phyloP scores from a whole-genome alignment of 1,284 basidiomycete species.

The Mycena sp. region DNA sequence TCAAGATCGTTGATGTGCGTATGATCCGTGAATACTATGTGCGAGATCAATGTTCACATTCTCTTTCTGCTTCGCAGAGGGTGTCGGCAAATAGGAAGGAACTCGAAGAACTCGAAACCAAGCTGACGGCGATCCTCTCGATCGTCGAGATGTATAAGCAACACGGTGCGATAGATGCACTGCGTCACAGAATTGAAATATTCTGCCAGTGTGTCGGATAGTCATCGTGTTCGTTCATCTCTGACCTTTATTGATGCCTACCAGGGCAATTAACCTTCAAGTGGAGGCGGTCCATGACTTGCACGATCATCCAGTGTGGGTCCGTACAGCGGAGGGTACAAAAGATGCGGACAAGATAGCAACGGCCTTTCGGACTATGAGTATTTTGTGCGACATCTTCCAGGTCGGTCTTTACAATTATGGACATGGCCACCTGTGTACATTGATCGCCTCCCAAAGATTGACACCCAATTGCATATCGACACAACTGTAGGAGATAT shows the following conservation, averaged over 20 bases:
- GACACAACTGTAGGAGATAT: neutral
- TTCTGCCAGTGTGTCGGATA: neutral
- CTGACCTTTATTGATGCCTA: neutral
- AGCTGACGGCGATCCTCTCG: neutral
- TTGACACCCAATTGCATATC: neutral
- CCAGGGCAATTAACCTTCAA: neutral
- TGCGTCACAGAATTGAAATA: neutral
- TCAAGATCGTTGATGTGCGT: slow-evolving; percentile 1
- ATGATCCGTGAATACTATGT: neutral
- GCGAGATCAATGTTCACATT: neutral
- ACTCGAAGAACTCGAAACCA: neutral
- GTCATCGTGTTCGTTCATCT: neutral
- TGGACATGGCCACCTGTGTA: neutral
- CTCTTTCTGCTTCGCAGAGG: neutral
- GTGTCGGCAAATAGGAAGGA: neutral
- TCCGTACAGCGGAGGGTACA: neutral
- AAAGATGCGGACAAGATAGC: neutral
- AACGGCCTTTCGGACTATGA: neutral
- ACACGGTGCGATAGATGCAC: neutral
- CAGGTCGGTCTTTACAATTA: neutral
- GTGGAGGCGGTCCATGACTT: neutral
- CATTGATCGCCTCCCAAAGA: neutral
- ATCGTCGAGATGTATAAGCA: slow-evolving; percentile 4
- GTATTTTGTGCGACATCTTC: neutral
- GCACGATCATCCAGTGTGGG: neutral